A percentile compares a stretch with the other conserved stretches of the same genome.
phyloP scores from a whole-genome alignment of 805 yeast genomes.

The Hanseniaspora singularis region DNA sequence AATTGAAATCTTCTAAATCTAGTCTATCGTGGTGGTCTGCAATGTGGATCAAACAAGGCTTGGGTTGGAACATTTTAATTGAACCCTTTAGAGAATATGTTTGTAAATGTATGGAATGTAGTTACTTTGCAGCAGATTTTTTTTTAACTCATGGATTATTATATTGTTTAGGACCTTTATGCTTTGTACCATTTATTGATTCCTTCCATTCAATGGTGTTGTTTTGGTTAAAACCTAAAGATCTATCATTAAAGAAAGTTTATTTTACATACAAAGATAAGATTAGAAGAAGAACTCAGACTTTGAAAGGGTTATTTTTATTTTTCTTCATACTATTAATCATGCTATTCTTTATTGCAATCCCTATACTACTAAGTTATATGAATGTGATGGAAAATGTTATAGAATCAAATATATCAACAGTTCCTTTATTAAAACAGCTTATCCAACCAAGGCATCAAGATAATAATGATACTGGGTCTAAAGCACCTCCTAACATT shows the following conservation, averaged over 20 bases:
- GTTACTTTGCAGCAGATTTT: slow-evolving; percentile 57
- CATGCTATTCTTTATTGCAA: slow-evolving; percentile 33
- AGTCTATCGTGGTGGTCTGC: slow-evolving; percentile 76
- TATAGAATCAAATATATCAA: not conserved
- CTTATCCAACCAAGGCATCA: slow-evolving; percentile 50
- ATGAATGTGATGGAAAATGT: not conserved
- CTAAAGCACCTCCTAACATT: slow-evolving; percentile 18
- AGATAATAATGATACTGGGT: slow-evolving; percentile 56
- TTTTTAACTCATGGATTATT: slow-evolving; percentile 47
- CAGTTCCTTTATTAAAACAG: slow-evolving; percentile 22
- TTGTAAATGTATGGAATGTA: slow-evolving; percentile 54
- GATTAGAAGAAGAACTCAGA: slow-evolving; percentile 32
- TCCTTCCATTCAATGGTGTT: slow-evolving; percentile 54
- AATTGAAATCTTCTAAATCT: slow-evolving; percentile 45
- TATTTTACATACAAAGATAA: slow-evolving; percentile 33
- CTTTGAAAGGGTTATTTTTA: slow-evolving; percentile 36
- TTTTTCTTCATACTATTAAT: slow-evolving; percentile 34
- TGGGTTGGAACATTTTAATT: slow-evolving; percentile 48
- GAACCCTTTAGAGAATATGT: slow-evolving; percentile 55
- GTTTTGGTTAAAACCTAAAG: slow-evolving; percentile 53
- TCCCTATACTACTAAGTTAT: slow-evolving; percentile 35
- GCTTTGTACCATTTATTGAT: slow-evolving; percentile 53
- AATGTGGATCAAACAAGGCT: slow-evolving; percentile 49
- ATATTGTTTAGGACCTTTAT: slow-evolving; percentile 46
- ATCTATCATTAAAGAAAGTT: slow-evolving; percentile 26